phyloP scores from a whole-genome alignment of 345 rosid genomes.

The Populus simonii region DNA sequence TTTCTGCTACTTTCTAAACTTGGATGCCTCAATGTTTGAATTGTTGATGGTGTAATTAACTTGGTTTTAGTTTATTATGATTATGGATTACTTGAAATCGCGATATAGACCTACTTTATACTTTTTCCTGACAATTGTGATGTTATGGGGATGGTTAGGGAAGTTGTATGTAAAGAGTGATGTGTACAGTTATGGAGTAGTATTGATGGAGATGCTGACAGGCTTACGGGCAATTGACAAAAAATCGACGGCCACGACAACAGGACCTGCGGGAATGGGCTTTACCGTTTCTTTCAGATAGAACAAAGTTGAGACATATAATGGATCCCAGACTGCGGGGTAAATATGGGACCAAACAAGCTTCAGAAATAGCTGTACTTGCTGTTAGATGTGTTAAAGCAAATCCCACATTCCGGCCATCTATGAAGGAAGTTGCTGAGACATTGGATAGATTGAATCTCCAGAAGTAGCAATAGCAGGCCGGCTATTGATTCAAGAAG shows the following conservation, averaged over 20 bases:
- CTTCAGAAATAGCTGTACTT: background rate
- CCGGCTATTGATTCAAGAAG: no score
- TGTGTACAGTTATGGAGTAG: no score
- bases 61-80: no score
- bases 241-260: background rate
- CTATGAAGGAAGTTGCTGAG: slow-evolving; percentile 8
- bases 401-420: background rate
- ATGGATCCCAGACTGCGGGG: slow-evolving; percentile 11
- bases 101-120: background rate
- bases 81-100: no score
- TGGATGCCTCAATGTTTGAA: no score
- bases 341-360: background rate
- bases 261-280: background rate
- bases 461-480: background rate
- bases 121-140: background rate
- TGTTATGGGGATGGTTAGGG: background rate
- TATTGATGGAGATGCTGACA: no score
- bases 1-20: no score
- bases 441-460: background rate
- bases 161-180: no score
- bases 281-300: background rate
- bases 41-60: no score
- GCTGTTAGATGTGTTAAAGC: background rate
- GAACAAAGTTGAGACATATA: background rate
- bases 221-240: no score